Base-by-base conservation (phyloP, 148 eudicot species). In the Agrostemma githago region DNA sequence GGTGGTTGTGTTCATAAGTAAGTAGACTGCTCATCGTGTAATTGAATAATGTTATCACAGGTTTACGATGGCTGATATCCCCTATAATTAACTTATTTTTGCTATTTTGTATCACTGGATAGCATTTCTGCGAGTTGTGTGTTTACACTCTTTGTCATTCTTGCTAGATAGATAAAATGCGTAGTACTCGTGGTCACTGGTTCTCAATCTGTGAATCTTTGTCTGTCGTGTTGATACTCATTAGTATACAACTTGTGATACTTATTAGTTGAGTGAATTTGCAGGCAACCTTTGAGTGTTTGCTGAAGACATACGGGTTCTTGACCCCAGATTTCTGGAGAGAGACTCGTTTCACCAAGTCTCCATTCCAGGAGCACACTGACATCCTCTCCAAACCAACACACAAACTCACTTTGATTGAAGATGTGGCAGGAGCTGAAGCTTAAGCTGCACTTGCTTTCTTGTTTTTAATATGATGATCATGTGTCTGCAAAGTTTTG, bases 231-330 rank as follows among this genome's bases (percentile, higher is more conserved):
- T 11, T 51, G 4, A 11, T 51, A 9, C 61, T 17, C 34, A 26
- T 26, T 58, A 7, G 15, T 58, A 58, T 14, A 58, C 1, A 14
- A 58, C 5, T 7, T 17, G 20, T 58, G 61, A 58, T 17, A 4
- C 21, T 0, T 58, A 20, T 58, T 2, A 15, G 38, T 26, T 60
- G 20, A 1, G 38, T 60, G 8, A 51, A 9, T 39, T 40, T 15
- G 71, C 71, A 68, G 71, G 71, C 71, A 10, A 68, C 71, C 56
- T 68, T 68, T 68, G 71, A 68, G 56, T 68, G 71, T 44, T 34
- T 68, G 15, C 8, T 44, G 57, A 68, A 68, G 71, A 68, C 71
- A 19, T 68, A 68, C 12, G 71, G 71, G 6, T 68, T 68, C 57
- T 42, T 68, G 71, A 68, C 71, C 37, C 71, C 71, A 1, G 71